Percentiles rank a stretch among this genome's conserved stretches.
These are phyloP conservation scores for Diplodia corticola DNA, from an alignment of 2,329 filamentous ascomycete species.

Conservation along the genomic window DNA sequence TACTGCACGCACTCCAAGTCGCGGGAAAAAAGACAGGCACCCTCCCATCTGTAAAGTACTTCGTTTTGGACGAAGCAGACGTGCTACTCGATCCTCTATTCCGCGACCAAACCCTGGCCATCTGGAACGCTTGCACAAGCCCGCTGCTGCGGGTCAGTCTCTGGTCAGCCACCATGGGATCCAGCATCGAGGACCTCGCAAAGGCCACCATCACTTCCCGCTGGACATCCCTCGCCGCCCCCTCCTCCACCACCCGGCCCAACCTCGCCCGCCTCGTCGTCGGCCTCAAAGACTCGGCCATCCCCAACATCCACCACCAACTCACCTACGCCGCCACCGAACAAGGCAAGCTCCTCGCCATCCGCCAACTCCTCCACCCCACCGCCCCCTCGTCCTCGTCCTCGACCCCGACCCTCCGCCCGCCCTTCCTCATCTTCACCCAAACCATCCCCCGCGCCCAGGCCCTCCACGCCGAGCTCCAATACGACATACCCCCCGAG, in stretches of 20 bases:
- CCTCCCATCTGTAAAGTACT: conserved; percentile 67
- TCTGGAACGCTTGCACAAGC: conserved; percentile 79
- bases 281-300: conserved; percentile 92
- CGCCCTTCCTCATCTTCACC: conserved; percentile 92
- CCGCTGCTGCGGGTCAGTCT: conserved; percentile 72
- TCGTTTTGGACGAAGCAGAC: conserved; percentile 92
- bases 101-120: conserved; percentile 78
- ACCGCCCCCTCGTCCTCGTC: conserved; percentile 38
- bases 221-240: conserved; percentile 40
- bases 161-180: conserved; percentile 97
- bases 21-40: conserved; percentile 48
- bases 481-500: conserved; percentile 89
- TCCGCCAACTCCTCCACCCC: conserved; percentile 86
- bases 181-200: conserved; percentile 80
- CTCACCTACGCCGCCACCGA: conserved; percentile 91
- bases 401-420: conserved; percentile 62
- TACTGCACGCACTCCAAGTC: conserved; percentile 70
- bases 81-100: conserved; percentile 91
- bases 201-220: conserved; percentile 60
- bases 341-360: conserved; percentile 85
- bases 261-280: conserved; percentile 82
- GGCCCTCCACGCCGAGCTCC: conserved; percentile 83
- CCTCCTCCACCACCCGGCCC: conserved; percentile 26
- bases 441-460: conserved; percentile 91
- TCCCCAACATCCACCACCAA: conserved; percentile 87